phyloP scores from a whole-genome alignment of 2,329 filamentous ascomycete species.

The Colletotrichum spinosum region DNA sequence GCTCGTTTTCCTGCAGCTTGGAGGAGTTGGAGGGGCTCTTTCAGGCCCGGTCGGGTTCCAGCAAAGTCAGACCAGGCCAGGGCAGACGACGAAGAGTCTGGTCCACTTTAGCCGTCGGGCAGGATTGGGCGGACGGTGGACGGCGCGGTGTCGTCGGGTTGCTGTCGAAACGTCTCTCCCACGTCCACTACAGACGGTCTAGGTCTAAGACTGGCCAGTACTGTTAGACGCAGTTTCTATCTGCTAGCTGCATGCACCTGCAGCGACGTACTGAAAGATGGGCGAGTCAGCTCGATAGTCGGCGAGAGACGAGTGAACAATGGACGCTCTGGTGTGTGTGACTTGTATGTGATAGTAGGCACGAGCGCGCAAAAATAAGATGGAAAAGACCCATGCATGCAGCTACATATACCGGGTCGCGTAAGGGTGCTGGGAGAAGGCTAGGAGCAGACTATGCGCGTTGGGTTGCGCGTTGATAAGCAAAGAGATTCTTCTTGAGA shows the following conservation, averaged over 20 bases:
- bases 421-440: too few relatives aligned
- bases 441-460: conserved; percentile 5
- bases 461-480: conserved; percentile 2
- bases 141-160: conserved; percentile 18
- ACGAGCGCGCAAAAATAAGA: conserved; percentile 29
- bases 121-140: conserved; percentile 22
- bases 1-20: background rate
- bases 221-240: conserved; percentile 10
- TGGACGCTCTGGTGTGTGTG: background rate
- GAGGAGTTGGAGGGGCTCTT: conserved; percentile 13
- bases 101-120: conserved; percentile 9
- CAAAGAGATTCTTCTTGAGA: conserved; percentile 4
- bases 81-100: background rate
- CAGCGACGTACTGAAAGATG: conserved; percentile 30
- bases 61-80: conserved; percentile 19
- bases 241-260: conserved; percentile 28
- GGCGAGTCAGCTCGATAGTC: conserved; percentile 31
- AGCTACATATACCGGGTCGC: conserved; percentile 9
- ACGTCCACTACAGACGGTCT: conserved; percentile 16
- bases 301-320: background rate
- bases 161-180: conserved; percentile 32
- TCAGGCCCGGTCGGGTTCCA: conserved; percentile 22
- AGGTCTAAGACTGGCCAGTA: too few relatives aligned
- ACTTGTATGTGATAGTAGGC: background rate
- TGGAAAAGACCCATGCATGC: conserved; percentile 17